These are phyloP conservation scores for Phytophthora podocarpi DNA, from an alignment of 352 stramenopile genomes.

Conservation along the genomic window DNA sequence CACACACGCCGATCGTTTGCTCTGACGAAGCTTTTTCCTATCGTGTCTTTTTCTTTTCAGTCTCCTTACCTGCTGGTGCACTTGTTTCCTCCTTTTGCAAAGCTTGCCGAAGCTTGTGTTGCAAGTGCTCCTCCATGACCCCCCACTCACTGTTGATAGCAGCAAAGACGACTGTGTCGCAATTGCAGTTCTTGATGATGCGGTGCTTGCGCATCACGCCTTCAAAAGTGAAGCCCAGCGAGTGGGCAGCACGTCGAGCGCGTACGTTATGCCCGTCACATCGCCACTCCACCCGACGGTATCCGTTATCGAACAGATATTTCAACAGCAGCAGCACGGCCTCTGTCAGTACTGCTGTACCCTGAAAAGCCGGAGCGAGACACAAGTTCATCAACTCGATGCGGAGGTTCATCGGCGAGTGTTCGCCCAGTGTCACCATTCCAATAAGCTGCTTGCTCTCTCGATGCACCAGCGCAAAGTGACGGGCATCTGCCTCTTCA, in stretches of 20 bases:
- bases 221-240: slow-evolving; percentile 87
- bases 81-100: slow-evolving; percentile 25
- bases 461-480: slow-evolving; percentile 70
- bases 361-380: slow-evolving; percentile 82
- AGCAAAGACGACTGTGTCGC: slow-evolving; percentile 85
- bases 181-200: slow-evolving; percentile 85
- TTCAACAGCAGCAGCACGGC: slow-evolving; percentile 72
- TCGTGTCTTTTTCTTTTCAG: slow-evolving; percentile 44
- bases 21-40: slow-evolving; percentile 13
- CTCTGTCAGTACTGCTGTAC: slow-evolving; percentile 50
- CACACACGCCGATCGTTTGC: not conserved
- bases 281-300: slow-evolving; percentile 88
- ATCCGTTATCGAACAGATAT: slow-evolving; percentile 75
- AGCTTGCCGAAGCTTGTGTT: slow-evolving; percentile 39
- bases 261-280: slow-evolving; percentile 89
- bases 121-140: slow-evolving; percentile 66
- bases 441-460: slow-evolving; percentile 62
- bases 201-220: slow-evolving; percentile 89
- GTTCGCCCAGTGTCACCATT: slow-evolving; percentile 75
- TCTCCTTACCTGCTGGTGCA: not conserved
- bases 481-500: slow-evolving; percentile 40
- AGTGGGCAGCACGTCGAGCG: slow-evolving; percentile 77
- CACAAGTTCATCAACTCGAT: slow-evolving; percentile 83
- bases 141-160: slow-evolving; percentile 90
- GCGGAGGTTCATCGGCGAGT: slow-evolving; percentile 82